Percentiles rank a stretch among this genome's conserved stretches.
These are phyloP conservation scores for Lachnellula occidentalis DNA, from an alignment of 2,329 filamentous ascomycete genomes.

Conservation along the genomic window DNA sequence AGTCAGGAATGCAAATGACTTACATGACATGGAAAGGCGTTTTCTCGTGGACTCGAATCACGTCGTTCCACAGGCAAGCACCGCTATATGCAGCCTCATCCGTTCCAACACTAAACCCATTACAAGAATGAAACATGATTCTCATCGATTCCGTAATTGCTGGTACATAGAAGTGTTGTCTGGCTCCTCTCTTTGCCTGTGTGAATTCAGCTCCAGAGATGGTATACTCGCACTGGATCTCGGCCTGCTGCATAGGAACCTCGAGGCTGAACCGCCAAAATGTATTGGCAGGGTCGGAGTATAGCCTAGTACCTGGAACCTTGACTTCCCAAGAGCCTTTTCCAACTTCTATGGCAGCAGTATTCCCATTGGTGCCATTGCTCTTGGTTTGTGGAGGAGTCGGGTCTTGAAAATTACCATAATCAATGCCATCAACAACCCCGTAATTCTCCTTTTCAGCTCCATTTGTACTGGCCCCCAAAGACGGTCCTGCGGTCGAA, in stretches of 20 bases:
- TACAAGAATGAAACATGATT: slow-evolving; percentile 98
- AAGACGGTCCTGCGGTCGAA: neutral
- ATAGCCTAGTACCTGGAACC: slow-evolving; percentile 54
- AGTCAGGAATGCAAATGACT: slow-evolving; percentile 12
- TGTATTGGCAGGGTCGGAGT: slow-evolving; percentile 64
- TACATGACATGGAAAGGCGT: slow-evolving; percentile 87
- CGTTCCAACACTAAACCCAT: slow-evolving; percentile 87
- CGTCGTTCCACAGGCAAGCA: slow-evolving; percentile 92
- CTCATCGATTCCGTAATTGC: slow-evolving; percentile 84
- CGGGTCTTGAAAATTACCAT: slow-evolving; percentile 25
- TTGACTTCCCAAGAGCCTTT: slow-evolving; percentile 21
- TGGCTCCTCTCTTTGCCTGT: slow-evolving; percentile 48
- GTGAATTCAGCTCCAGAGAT: slow-evolving; percentile 61
- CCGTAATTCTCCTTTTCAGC: slow-evolving; percentile 21
- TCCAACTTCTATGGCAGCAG: neutral
- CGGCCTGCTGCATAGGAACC: slow-evolving; percentile 64
- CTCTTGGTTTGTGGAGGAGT: neutral
- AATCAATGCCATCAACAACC: slow-evolving; percentile 27
- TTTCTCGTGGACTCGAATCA: slow-evolving; percentile 72
- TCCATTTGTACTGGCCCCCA: slow-evolving; percentile 2
- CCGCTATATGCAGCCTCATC: slow-evolving; percentile 84
- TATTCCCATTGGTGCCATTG: slow-evolving; percentile 6
- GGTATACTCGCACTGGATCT: slow-evolving; percentile 74
- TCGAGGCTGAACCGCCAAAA: slow-evolving; percentile 90
- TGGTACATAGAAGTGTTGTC: slow-evolving; percentile 79